Evolutionary conservation across 2,329 filamentous ascomycete species (phyloP), one percentile per base, ranked within the genome.

Genomic region (Paecilomyces variotii): DNA sequence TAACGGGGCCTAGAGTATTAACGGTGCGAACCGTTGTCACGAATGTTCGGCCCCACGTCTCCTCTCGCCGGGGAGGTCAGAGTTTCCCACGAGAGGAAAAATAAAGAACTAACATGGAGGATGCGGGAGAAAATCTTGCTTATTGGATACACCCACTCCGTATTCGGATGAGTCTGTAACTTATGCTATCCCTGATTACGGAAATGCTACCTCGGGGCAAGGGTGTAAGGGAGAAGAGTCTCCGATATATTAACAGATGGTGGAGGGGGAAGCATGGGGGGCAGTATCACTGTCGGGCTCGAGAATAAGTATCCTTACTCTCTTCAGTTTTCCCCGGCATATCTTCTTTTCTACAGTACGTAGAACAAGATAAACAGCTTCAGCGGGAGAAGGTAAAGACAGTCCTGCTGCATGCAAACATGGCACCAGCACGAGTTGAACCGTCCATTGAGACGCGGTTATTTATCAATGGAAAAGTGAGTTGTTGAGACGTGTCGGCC

Each of bases 381-480:
- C 39, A 45, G n/a, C 4, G 19, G n/a, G 14, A 19, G 19, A 45
- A 24, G 2, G 1, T 7, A 45, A 45, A 45, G 6, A 45, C 3
- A 45, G 12, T 9, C 19, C 19, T 19, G 5, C 19, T 11, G 24
- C 50, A 27, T 52, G 25, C 9, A 52, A n/a, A 24, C 12, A 52
- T 52, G 50, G 50, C 50, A 7, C 50, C 50, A 52, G 50, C 50
- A 27, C 50, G 25, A n/a, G 27, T 52, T 14, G 50, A 52, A 26
- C 55, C 54, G 24, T 54, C 57, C 30, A 61, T 62, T 35, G 62
- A 64, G 52, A 64, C 62, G 39, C 56, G 61, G 55, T 53, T 64
- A 32, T 64, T 63, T 59, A 64, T 64, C 52, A 63, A 64, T 54
- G 62, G 62, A 50, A 59, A 64, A 59, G 62, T 64, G n/a, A 24